Base-by-base conservation (phyloP, 2,329 filamentous ascomycete genomes). In the Talaromyces sp. region DNA sequence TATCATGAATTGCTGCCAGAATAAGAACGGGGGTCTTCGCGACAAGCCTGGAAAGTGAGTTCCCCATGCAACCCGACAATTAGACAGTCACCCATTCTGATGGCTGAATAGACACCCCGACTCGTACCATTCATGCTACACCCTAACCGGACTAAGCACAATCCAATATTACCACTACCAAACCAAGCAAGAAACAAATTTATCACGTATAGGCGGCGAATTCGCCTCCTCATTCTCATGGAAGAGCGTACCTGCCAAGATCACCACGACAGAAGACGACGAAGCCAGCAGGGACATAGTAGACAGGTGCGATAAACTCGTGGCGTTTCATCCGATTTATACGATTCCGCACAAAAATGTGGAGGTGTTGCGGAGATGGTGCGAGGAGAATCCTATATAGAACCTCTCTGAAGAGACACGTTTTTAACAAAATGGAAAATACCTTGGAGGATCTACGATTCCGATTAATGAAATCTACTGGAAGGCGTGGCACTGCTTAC, bases 81-180 rank as follows among this genome's bases (percentile, higher is more conserved):
- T 7, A 22, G 7, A 13, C 6, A 37, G 22, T 13, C n/a, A 33
- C 19, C 33, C 7, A 50, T 56, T 39, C 39, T 22, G 45, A 27
- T 24, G 45, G 65, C 50, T 65, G 45, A 56, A 70, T n/a, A 93
- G 90, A 72, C 83, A 84, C 67, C 88, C 93, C 4, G 94, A 98
- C 79, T 89, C 90, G 58, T 97, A 98, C 73, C 94, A 98, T 78
- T 92, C 92, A 52, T 95, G 91, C 80, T 98, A 98, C 79, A 92
- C 93, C 35, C 85, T 98, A 22, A 88, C 90, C 24, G 94, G 94
- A 5, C 82, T 98, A 69, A 95, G 91, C 76, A 90, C 88, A 62
- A 89, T 90, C 27, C 92, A 96, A 78, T 86, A 97, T 76, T 73
- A 78, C 45, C 85, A 85, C 69, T 77, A 76, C 43, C 84, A 83